These are phyloP conservation scores for Trypanosoma caninum DNA, from an alignment of 208 protist species.

Conservation along the genomic window DNA sequence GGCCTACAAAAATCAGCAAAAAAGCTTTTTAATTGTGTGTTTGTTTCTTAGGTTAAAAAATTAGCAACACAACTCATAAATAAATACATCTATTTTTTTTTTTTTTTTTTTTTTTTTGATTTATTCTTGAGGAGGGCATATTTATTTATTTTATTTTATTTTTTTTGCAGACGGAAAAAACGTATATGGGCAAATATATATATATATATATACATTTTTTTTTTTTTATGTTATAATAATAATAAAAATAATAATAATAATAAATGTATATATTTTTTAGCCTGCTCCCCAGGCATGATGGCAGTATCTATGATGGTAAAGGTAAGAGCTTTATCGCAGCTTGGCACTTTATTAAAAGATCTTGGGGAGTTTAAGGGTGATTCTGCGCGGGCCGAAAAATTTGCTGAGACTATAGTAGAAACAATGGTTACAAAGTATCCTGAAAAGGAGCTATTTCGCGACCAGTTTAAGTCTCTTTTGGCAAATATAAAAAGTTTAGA, in stretches of 20 bases:
- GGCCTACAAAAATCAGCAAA: too few relatives aligned
- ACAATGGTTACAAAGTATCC: conserved; percentile 27
- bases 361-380: conserved; percentile 63
- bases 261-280: not conserved
- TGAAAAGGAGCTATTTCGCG: conserved; percentile 60
- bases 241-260: not conserved
- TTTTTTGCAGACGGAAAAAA: too few relatives aligned
- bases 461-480: conserved; percentile 67
- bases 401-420: conserved; percentile 44
- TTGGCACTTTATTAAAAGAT: conserved; percentile 36
- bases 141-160: not conserved
- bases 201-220: too few relatives aligned
- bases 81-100: not conserved
- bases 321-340: conserved; percentile 29
- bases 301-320: conserved; percentile 6
- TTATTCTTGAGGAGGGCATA: not conserved
- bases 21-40: not conserved
- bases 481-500: conserved; percentile 77
- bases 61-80: not conserved
- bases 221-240: not conserved
- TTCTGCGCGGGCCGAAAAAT: conserved; percentile 22
- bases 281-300: conserved; percentile 1
- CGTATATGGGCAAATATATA: too few relatives aligned
- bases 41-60: not conserved
- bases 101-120: not conserved